Conservation (phyloP, 805 yeast species). For the Scheffersomyces stipitis region DNA sequence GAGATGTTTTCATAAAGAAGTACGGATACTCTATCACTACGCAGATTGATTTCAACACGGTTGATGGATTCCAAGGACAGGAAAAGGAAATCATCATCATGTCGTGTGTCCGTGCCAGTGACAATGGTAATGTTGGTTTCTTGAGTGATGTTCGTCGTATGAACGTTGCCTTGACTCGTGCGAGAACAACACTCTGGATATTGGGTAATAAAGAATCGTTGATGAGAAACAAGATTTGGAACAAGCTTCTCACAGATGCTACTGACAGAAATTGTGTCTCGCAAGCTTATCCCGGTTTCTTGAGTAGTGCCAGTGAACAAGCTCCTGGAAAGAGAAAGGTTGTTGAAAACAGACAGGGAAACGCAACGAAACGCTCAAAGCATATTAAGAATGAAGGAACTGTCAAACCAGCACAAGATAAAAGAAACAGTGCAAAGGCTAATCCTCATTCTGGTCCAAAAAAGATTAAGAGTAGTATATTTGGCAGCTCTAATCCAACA, state of each 20-base stretch:
- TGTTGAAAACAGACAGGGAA: too few species aligned
- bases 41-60: conserved; percentile 85
- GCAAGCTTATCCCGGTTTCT: conserved; percentile 37
- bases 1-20: conserved; percentile 51
- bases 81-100: conserved; percentile 92
- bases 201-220: conserved; percentile 77
- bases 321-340: not conserved
- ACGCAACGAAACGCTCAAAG: too few species aligned
- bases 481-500: too few species aligned
- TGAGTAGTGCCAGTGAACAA: conserved; percentile 6
- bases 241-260: conserved; percentile 65
- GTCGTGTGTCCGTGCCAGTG: conserved; percentile 91
- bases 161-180: conserved; percentile 97
- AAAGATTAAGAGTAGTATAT: too few species aligned
- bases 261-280: conserved; percentile 39
- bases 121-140: conserved; percentile 74
- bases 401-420: too few species aligned
- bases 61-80: conserved; percentile 96
- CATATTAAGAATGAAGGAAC: too few species aligned
- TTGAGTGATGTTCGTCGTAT: conserved; percentile 88
- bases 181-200: conserved; percentile 88
- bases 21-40: conserved; percentile 65
- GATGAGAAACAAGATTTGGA: conserved; percentile 69
- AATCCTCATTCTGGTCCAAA: too few species aligned
- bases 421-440: too few species aligned